Conservation (phyloP, 2,329 filamentous ascomycete genomes). For the Fusarium camptoceras region DNA sequence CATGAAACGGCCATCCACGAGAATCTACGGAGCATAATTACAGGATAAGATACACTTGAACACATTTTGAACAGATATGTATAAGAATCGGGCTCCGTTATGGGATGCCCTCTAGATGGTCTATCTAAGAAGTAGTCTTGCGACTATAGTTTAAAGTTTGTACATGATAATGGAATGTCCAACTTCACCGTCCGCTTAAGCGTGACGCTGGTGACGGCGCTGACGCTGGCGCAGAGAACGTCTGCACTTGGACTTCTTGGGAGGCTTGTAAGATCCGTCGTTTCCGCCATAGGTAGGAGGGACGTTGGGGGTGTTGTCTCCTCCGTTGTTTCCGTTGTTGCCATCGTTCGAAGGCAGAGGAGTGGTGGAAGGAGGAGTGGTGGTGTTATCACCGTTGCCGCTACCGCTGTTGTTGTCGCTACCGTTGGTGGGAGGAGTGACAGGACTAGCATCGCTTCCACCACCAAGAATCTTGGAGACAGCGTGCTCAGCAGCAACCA, state of each 20-base stretch:
- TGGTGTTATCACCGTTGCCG: conserved; percentile 1
- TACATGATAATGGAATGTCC: conserved; percentile 11
- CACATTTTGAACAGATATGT: neutral
- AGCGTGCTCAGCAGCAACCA: conserved; percentile 72
- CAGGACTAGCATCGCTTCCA: conserved; percentile 14
- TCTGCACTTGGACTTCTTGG: conserved; percentile 14
- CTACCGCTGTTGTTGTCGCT: neutral
- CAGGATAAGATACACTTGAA: neutral
- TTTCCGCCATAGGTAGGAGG: neutral
- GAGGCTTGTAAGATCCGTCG: neutral
- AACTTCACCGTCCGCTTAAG: neutral
- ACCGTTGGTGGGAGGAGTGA: conserved; percentile 4
- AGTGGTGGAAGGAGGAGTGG: neutral
- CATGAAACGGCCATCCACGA: neutral
- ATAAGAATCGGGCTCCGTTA: neutral
- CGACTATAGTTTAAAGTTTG: conserved; percentile 22
- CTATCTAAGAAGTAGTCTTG: conserved; percentile 17
- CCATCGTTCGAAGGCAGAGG: neutral
- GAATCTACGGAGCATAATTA: no score
- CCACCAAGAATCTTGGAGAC: conserved; percentile 48
- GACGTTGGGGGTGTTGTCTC: neutral
- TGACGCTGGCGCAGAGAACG: conserved; percentile 17
- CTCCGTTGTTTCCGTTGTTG: neutral
- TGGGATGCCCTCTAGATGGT: neutral
- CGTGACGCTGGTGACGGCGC: neutral